phyloP scores from a whole-genome alignment of 768 basidiomycete species.

The Collybia nuda region DNA sequence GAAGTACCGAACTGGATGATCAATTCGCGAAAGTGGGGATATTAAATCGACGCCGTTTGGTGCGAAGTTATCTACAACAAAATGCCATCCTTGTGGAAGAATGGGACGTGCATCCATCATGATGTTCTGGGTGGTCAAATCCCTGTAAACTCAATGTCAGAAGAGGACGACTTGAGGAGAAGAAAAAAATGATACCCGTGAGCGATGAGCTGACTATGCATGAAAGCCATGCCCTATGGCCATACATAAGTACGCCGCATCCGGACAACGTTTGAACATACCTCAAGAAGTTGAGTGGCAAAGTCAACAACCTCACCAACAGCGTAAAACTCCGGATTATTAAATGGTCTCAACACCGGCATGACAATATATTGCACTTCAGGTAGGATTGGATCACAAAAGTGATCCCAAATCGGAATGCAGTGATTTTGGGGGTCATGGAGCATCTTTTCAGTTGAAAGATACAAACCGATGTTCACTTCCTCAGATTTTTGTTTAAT shows the following conservation, averaged over 20 bases:
- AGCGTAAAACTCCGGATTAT: slow-evolving; percentile 29
- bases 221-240: slow-evolving; percentile 24
- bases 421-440: slow-evolving; percentile 11
- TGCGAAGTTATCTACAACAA: neutral
- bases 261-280: neutral
- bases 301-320: slow-evolving; percentile 31
- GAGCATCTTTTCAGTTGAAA: slow-evolving; percentile 8
- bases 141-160: neutral
- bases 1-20: slow-evolving; percentile 5
- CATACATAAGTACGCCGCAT: neutral
- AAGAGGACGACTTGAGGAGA: slow-evolving; percentile 12
- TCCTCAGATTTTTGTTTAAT: slow-evolving; percentile 19
- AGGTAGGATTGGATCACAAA: slow-evolving; percentile 12
- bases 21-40: slow-evolving; percentile 1
- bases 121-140: slow-evolving; percentile 1
- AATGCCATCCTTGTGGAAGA: slow-evolving; percentile 4
- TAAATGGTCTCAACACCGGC: slow-evolving; percentile 35
- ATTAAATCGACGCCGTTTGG: neutral
- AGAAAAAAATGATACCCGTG: slow-evolving; percentile 24
- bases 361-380: slow-evolving; percentile 25
- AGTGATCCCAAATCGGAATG: slow-evolving; percentile 18
- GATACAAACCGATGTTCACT: slow-evolving; percentile 17
- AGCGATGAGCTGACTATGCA: slow-evolving; percentile 28
- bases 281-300: slow-evolving; percentile 23
- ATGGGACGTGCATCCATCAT: slow-evolving; percentile 6